These are phyloP conservation scores for Globisporangium alternatum DNA, from an alignment of 352 stramenopile genomes.

Conservation along the genomic window DNA sequence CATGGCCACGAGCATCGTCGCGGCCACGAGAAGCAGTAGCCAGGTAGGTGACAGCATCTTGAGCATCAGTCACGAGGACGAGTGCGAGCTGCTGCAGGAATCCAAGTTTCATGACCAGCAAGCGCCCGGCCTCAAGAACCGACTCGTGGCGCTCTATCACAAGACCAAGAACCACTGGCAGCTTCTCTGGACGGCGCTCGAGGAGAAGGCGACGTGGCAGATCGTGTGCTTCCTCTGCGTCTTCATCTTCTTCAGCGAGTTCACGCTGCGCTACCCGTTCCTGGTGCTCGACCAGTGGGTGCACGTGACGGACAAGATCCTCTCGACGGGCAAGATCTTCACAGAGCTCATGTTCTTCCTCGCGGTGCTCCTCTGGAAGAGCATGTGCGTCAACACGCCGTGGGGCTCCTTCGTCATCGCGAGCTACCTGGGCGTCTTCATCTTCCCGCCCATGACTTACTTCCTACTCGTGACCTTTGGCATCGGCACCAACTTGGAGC, in stretches of 20 bases:
- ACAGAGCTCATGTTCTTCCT: constrained; percentile 32
- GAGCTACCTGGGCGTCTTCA: constrained; percentile 26
- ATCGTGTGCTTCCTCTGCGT: constrained; percentile 39
- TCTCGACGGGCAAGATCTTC: constrained; percentile 28
- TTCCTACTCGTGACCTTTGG: constrained; percentile 27
- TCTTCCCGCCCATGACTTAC: constrained; percentile 28
- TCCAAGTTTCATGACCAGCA: background rate
- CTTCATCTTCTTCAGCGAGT: constrained; percentile 50
- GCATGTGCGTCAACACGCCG: constrained; percentile 29
- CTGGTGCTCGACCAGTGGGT: constrained; percentile 38
- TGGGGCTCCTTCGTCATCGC: constrained; percentile 31
- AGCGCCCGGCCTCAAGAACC: background rate
- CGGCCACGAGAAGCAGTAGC: constrained; percentile 13
- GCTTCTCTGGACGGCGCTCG: constrained; percentile 29
- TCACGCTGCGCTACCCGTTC: constrained; percentile 41
- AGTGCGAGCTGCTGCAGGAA: constrained; percentile 21
- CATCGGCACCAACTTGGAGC: constrained; percentile 20
- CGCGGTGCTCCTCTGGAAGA: constrained; percentile 31
- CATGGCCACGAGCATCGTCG: background rate
- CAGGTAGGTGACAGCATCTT: constrained; percentile 8
- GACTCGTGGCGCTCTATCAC: background rate
- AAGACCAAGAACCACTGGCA: constrained; percentile 29
- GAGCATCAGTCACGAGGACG: constrained; percentile 22
- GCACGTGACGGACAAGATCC: constrained; percentile 32
- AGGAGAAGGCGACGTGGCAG: constrained; percentile 37